Base-by-base conservation (phyloP, 2,329 filamentous ascomycete genomes). In the Didymellaceae sp. region DNA sequence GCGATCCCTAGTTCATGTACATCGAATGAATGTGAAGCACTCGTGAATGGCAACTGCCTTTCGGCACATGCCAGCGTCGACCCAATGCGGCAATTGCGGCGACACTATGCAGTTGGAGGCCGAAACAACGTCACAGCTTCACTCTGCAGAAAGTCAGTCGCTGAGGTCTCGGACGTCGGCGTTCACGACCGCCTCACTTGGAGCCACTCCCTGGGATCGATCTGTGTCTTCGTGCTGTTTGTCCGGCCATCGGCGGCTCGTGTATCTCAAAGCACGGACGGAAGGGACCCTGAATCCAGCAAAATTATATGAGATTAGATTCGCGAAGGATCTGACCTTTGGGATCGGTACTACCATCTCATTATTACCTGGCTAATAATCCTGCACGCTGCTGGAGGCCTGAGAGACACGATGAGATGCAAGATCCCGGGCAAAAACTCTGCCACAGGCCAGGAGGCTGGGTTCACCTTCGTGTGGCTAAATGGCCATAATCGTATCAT, bases 1-100 rank as follows among this genome's bases (percentile, higher is more conserved):
- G 34, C 7, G 17, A 31, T 45, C 35, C 17, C 24, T 22, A 6
- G 14, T 7, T 28, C 33, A 32, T 20, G 21, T 18, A 6, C 21
- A 7, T 2, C 33, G 16, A 32, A 52, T 13, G 38, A 14, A 17
- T 22, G 21, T 26, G 16, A n/a, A 24, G 18, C 21, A 10, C 22
- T 18, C 16, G 18, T 10, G 13, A 33, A 10, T 31, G 37, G 32
- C 5, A 20, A 2, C 14, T 46, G 17, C 31, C 38, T 30, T 28
- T 28, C 25, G 37, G 43, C 21, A 46, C 5, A 42, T 46, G 37
- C 42, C 43, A 38, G 2, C 10, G 1, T 22, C 18, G n/a, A 18
- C 37, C 42, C 6, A 33, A 52, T 46, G 37, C 21, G 42, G 48
- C 11, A 46, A 46, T 46, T 33, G 24, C 13, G 26, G 43, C 42